Conservation (phyloP, 2,329 filamentous ascomycete species). For the Rutstroemia sp. region DNA sequence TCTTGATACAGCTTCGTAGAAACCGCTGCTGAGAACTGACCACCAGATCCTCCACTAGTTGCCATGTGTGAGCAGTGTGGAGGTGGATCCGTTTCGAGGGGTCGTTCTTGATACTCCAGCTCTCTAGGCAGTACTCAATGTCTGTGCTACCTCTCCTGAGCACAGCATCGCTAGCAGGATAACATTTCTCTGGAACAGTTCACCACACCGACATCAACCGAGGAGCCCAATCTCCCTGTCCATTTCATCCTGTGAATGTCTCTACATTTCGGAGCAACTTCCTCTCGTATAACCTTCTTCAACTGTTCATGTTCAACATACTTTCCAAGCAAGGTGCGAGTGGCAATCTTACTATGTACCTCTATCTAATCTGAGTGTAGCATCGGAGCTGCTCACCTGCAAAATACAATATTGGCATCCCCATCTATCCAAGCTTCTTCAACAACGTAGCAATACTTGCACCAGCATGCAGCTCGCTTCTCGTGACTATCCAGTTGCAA, state of each 20-base stretch:
- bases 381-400: neutral
- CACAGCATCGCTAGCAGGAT: neutral
- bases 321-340: neutral
- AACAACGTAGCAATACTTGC: neutral
- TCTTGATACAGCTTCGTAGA: neutral
- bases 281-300: neutral
- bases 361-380: neutral
- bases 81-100: neutral
- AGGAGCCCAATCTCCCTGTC: too few species aligned
- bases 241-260: too few species aligned
- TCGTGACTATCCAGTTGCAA: neutral
- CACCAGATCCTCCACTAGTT: neutral
- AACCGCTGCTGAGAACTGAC: neutral
- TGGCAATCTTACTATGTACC: neutral
- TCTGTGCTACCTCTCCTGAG: neutral
- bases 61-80: neutral
- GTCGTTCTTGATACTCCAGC: neutral
- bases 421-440: neutral
- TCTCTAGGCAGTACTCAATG: neutral
- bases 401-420: neutral
- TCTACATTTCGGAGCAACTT: too few species aligned
- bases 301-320: neutral
- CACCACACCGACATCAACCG: too few species aligned
- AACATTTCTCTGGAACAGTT: too few species aligned
- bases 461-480: neutral